Percentiles rank a stretch among this genome's conserved stretches.
phyloP scores from a whole-genome alignment of 2,329 filamentous ascomycete genomes.

The Talaromyces sp. region DNA sequence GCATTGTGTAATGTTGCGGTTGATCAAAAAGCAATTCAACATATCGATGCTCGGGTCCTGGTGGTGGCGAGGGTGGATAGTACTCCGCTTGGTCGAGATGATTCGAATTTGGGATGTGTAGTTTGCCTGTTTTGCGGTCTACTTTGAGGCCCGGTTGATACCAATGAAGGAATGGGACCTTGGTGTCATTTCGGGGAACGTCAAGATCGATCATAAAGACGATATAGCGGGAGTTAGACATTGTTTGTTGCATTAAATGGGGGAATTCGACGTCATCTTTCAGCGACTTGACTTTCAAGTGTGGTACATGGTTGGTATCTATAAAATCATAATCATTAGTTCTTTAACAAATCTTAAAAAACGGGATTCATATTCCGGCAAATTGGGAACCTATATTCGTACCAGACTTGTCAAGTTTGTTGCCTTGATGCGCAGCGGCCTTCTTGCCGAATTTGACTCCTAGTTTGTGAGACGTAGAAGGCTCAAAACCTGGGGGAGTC shows the following conservation, averaged over 20 bases:
- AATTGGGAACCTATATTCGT: background rate
- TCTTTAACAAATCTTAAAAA: background rate
- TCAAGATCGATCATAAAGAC: conserved; percentile 17
- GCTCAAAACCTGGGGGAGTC: conserved; percentile 16
- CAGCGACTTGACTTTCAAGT: conserved; percentile 1
- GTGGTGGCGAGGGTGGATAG: conserved; percentile 11
- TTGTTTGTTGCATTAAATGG: background rate
- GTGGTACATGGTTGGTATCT: conserved; percentile 4
- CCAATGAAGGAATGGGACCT: conserved; percentile 14
- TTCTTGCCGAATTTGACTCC: conserved; percentile 10
- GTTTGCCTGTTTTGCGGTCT: background rate
- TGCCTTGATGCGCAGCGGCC: background rate
- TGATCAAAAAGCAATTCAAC: conserved; percentile 14
- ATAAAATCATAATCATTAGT: background rate
- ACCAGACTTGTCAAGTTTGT: conserved; percentile 9
- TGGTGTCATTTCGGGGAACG: conserved; percentile 13
- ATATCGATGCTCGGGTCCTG: conserved; percentile 12
- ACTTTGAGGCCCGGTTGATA: conserved; percentile 10
- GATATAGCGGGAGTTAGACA: conserved; percentile 2
- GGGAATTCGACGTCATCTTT: background rate
- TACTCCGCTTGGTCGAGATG: conserved; percentile 9
- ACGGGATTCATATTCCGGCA: no score
- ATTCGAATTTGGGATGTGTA: background rate
- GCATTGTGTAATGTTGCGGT: conserved; percentile 2
- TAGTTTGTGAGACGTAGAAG: conserved; percentile 4